Evolutionary conservation across 2,329 filamentous ascomycete species (phyloP).

Genomic region (Epichloe bromicola): DNA sequence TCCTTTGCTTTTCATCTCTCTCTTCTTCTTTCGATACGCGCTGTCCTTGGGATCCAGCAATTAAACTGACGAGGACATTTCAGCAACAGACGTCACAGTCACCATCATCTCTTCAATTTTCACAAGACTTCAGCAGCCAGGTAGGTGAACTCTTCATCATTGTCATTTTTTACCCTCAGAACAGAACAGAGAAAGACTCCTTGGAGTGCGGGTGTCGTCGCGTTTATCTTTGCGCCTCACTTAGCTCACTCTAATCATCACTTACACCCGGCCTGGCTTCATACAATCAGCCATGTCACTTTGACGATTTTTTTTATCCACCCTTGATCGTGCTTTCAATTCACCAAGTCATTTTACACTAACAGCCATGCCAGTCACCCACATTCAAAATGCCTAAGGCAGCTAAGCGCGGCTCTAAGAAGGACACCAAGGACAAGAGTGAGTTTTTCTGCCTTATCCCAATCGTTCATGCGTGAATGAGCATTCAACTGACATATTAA

Average conservation of each 20-base stretch:
- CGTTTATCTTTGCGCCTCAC: slow-evolving; percentile 18
- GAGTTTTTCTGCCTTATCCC: slow-evolving; percentile 15
- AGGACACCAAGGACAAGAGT: slow-evolving; percentile 48
- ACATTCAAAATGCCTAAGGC: slow-evolving; percentile 45
- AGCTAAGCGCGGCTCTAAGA: slow-evolving; percentile 40
- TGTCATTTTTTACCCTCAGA: background rate
- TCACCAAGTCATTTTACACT: background rate
- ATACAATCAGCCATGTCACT: background rate
- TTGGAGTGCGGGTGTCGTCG: background rate
- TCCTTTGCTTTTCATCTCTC: background rate
- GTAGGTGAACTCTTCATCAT: slow-evolving; percentile 1
- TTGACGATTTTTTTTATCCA: background rate
- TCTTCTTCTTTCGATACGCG: slow-evolving; percentile 1
- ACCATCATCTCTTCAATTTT: slow-evolving; percentile 10
- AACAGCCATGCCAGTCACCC: slow-evolving; percentile 11
- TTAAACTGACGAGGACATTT: slow-evolving; percentile 7
- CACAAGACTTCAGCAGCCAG: background rate
- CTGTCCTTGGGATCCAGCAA: slow-evolving; percentile 2
- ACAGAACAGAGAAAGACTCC: slow-evolving; percentile 4
- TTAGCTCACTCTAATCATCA: background rate
- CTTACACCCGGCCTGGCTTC: background rate
- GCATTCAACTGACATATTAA: slow-evolving; percentile 23
- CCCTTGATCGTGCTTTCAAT: background rate
- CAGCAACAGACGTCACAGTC: slow-evolving; percentile 9
- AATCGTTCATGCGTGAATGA: background rate